phyloP scores from a whole-genome alignment of 208 protist genomes.

The Crithidia expoeki region DNA sequence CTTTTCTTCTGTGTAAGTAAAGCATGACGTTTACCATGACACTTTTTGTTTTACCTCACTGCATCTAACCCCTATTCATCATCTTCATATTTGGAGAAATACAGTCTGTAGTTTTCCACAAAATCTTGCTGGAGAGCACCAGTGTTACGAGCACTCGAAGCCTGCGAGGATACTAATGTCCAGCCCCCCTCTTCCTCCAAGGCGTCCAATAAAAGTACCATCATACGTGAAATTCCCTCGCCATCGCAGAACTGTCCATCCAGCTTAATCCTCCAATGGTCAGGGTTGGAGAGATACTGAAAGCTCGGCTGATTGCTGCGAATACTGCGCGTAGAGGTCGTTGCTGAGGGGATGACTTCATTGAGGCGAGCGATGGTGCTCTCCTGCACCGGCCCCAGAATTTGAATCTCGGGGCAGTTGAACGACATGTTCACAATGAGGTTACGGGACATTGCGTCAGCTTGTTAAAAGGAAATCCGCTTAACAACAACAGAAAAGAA shows the following conservation, averaged over 20 bases:
- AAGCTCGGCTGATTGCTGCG: conserved; percentile 67
- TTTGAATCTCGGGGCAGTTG: conserved; percentile 85
- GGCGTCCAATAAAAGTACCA: conserved; percentile 85
- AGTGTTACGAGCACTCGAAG: conserved; percentile 39
- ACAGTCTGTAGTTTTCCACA: conserved; percentile 76
- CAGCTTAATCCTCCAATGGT: conserved; percentile 86
- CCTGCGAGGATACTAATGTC: conserved; percentile 77
- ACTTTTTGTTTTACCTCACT: background rate
- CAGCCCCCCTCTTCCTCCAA: conserved; percentile 89
- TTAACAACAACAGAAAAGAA: conserved; percentile 12
- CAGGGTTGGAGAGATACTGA: conserved; percentile 73
- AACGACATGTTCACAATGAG: conserved; percentile 84
- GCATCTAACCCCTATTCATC: conserved; percentile 35
- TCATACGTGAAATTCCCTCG: conserved; percentile 77
- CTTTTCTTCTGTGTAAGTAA: background rate
- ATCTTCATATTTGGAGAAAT: conserved; percentile 71
- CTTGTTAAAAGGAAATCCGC: background rate
- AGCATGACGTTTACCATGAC: background rate
- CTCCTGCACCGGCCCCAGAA: conserved; percentile 85
- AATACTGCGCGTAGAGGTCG: conserved; percentile 79
- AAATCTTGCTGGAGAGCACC: conserved; percentile 65
- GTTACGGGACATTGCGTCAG: conserved; percentile 57
- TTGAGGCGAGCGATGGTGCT: conserved; percentile 88
- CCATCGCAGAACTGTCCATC: conserved; percentile 85
- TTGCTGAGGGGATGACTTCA: conserved; percentile 73